Evolutionary conservation across 371 early-diverging fungal species (phyloP).

Genomic region (Mortierella sp.): DNA sequence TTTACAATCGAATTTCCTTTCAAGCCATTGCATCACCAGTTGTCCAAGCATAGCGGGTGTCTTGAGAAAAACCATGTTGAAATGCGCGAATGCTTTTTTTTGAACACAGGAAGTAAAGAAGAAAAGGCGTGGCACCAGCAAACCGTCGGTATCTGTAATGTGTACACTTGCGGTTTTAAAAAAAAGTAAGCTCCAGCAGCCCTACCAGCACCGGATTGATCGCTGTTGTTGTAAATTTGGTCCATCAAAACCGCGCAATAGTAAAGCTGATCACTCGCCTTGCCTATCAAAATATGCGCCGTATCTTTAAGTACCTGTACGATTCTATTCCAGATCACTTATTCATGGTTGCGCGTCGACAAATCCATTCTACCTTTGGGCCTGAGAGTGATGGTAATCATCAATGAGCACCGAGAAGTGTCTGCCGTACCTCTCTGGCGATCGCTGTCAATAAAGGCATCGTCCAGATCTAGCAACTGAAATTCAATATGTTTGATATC

Average conservation of each 20-base stretch:
- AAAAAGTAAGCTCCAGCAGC: too few relatives aligned
- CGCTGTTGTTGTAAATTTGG: background rate
- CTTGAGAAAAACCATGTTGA: slow-evolving; percentile 30
- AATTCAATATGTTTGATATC: slow-evolving; percentile 31
- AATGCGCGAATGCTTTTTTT: slow-evolving; percentile 26
- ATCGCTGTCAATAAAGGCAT: background rate
- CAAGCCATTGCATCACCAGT: slow-evolving; percentile 44
- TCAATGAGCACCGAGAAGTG: background rate
- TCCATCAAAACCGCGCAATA: slow-evolving; percentile 24
- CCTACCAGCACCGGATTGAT: slow-evolving; percentile 1
- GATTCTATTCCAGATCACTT: too few relatives aligned
- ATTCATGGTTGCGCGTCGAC: background rate
- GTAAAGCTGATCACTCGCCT: slow-evolving; percentile 21
- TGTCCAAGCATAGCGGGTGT: slow-evolving; percentile 26
- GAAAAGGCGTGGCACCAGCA: background rate
- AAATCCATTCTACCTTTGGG: slow-evolving; percentile 31
- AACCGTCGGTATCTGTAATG: background rate
- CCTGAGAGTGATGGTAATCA: slow-evolving; percentile 32
- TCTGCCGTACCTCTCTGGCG: background rate
- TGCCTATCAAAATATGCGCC: slow-evolving; percentile 12
- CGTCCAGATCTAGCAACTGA: slow-evolving; percentile 13
- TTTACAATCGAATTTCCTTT: slow-evolving; percentile 46
- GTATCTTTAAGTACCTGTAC: too few relatives aligned
- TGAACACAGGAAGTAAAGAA: background rate
- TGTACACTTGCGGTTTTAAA: too few relatives aligned